Evolutionary conservation across 495 filamentous ascomycete species (phyloP).

Genomic region (Usnea hakonensis): DNA sequence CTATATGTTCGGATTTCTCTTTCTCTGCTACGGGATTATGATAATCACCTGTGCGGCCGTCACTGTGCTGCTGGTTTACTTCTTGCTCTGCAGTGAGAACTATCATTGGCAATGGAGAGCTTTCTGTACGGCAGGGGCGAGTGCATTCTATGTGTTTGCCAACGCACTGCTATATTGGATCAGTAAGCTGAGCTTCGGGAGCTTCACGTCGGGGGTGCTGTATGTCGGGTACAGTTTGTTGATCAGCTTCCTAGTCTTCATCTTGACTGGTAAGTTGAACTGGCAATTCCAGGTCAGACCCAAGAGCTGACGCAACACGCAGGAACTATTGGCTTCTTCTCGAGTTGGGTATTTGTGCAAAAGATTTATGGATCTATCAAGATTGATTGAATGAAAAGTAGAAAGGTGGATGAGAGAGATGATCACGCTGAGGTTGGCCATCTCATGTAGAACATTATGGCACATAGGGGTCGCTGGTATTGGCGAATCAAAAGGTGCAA

Average conservation of each 20-base stretch:
- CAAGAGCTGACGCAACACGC: slow-evolving; percentile 17
- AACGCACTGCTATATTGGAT: slow-evolving; percentile 85
- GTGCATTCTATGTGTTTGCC: slow-evolving; percentile 80
- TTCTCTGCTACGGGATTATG: slow-evolving; percentile 96
- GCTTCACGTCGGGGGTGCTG: slow-evolving; percentile 75
- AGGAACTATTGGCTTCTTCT: slow-evolving; percentile 94
- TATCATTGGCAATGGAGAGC: slow-evolving; percentile 98
- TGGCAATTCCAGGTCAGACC: slow-evolving; percentile 1
- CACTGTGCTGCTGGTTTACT: slow-evolving; percentile 88
- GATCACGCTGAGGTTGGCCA: not conserved
- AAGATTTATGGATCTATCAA: slow-evolving; percentile 96
- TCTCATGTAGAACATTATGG: slow-evolving; percentile 5
- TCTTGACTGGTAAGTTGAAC: slow-evolving; percentile 71
- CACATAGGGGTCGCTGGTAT: slow-evolving; percentile 2
- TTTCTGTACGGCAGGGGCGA: slow-evolving; percentile 81
- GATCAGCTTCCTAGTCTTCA: slow-evolving; percentile 84
- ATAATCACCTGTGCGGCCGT: slow-evolving; percentile 90
- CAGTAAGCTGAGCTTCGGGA: slow-evolving; percentile 73
- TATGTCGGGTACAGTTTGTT: slow-evolving; percentile 90
- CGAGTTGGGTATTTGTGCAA: slow-evolving; percentile 85
- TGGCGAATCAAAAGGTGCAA: not conserved
- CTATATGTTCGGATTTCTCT: slow-evolving; percentile 99
- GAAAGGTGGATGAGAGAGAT: not conserved
- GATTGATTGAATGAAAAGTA: slow-evolving; percentile 56
- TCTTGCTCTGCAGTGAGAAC: slow-evolving; percentile 89